A percentile compares a stretch with the other conserved stretches of the same genome.
These are phyloP conservation scores for Calonectria ilicicola DNA, from an alignment of 2,329 filamentous ascomycete genomes.

Conservation along the genomic window DNA sequence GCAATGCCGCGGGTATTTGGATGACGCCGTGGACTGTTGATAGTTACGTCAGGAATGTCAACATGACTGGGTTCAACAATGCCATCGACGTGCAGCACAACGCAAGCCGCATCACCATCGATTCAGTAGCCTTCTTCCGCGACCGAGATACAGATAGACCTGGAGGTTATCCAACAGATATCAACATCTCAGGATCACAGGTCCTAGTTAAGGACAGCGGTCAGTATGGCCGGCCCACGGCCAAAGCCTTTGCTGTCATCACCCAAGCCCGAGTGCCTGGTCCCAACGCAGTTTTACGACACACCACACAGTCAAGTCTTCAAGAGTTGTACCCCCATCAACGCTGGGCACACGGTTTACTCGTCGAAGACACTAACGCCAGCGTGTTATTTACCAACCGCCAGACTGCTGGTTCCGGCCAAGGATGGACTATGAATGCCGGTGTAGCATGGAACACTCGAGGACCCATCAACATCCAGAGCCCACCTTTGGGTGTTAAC, in stretches of 20 bases:
- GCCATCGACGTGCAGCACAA: conserved; percentile 30
- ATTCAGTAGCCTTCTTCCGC: conserved; percentile 26
- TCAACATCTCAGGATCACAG: conserved; percentile 33
- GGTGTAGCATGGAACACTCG: conserved; percentile 37
- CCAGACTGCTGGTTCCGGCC: conserved; percentile 26
- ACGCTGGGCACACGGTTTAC: conserved; percentile 36
- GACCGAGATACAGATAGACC: conserved; percentile 21
- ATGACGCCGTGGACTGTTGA: conserved; percentile 36
- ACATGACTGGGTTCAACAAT: conserved; percentile 34
- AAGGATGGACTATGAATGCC: conserved; percentile 39
- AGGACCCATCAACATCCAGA: conserved; percentile 21
- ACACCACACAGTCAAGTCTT: conserved; percentile 21
- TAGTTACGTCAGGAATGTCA: conserved; percentile 31
- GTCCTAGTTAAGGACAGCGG: conserved; percentile 32
- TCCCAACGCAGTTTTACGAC: conserved; percentile 33
- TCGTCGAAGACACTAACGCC: conserved; percentile 31
- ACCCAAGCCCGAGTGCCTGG: conserved; percentile 31
- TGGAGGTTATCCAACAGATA: conserved; percentile 29
- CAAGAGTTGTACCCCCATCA: conserved; percentile 39
- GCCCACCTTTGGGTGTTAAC: conserved; percentile 35
- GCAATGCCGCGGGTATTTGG: conserved; percentile 30
- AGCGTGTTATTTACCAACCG: conserved; percentile 26
- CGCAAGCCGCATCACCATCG: conserved; percentile 32
- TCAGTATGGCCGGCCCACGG: conserved; percentile 19
- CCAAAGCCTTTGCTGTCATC: conserved; percentile 30